These are phyloP conservation scores for Puccinia triticina DNA, from an alignment of 1,284 basidiomycete species.

Conservation along the genomic window DNA sequence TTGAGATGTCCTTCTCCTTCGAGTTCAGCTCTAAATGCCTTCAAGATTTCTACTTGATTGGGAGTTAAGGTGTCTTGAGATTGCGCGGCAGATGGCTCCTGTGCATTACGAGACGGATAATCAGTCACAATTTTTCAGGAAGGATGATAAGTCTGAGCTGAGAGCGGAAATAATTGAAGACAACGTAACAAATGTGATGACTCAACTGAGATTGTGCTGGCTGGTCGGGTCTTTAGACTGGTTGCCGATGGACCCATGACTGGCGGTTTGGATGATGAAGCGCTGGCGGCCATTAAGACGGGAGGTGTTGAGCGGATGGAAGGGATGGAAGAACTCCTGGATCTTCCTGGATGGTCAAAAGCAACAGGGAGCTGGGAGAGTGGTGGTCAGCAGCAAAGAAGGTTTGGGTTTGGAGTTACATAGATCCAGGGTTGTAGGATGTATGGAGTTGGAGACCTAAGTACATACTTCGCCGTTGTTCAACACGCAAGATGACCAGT, in stretches of 20 bases:
- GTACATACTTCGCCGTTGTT: background rate
- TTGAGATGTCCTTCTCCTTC: slow-evolving; percentile 42
- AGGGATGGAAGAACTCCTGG: background rate
- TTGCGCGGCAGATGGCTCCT: background rate
- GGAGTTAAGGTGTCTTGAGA: slow-evolving; percentile 14
- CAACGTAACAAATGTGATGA: too few relatives aligned
- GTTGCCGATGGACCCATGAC: background rate
- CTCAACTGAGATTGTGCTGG: slow-evolving; percentile 12
- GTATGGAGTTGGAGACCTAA: background rate
- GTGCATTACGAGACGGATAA: background rate
- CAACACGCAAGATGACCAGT: background rate
- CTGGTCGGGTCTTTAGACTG: background rate
- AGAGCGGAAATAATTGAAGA: background rate
- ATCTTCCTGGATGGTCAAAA: background rate
- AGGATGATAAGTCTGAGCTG: background rate
- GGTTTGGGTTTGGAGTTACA: background rate
- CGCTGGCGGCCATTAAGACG: background rate
- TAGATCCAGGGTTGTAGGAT: background rate
- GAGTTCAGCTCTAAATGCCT: slow-evolving; percentile 35
- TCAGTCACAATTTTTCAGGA: background rate
- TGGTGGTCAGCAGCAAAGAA: slow-evolving; percentile 10
- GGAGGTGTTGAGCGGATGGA: too few relatives aligned
- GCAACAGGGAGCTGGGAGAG: background rate
- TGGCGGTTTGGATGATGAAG: background rate
- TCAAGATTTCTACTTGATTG: slow-evolving; percentile 37